phyloP scores from a whole-genome alignment of 2,329 filamentous ascomycete genomes.

The Venturia nashicola region DNA sequence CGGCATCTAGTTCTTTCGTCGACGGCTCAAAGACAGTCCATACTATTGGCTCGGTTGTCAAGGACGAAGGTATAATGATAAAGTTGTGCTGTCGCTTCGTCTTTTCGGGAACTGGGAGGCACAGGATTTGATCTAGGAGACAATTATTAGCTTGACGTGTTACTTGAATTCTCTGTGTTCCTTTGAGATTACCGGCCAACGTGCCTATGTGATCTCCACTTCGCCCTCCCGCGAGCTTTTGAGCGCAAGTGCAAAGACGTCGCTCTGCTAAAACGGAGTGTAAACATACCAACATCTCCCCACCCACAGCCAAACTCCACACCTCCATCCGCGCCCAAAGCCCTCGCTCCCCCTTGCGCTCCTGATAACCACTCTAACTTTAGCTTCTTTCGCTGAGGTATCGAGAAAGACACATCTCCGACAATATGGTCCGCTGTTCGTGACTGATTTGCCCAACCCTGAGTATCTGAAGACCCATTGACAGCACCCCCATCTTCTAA shows the following conservation, averaged over 20 bases:
- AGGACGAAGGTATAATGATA: conserved; percentile 43
- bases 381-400: conserved; percentile 53
- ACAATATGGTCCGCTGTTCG: not conserved
- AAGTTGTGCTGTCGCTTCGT: conserved; percentile 51
- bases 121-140: conserved; percentile 41
- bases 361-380: conserved; percentile 40
- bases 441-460: not conserved
- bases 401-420: conserved; percentile 44
- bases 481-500: conserved; percentile 13
- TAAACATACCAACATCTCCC: conserved; percentile 31
- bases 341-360: conserved; percentile 31
- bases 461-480: not conserved
- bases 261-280: not conserved
- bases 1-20: conserved; percentile 29
- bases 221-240: too few species aligned
- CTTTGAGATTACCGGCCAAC: not conserved
- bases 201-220: too few species aligned
- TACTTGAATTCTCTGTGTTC: not conserved
- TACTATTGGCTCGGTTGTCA: conserved; percentile 36
- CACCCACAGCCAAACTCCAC: conserved; percentile 42
- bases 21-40: conserved; percentile 46
- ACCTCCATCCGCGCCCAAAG: conserved; percentile 35
- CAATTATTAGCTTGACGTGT: not conserved
- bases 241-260: not conserved
- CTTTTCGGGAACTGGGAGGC: conserved; percentile 52